Base-by-base conservation (phyloP, 1,284 basidiomycete genomes). In the Paramarasmius palmivorus region DNA sequence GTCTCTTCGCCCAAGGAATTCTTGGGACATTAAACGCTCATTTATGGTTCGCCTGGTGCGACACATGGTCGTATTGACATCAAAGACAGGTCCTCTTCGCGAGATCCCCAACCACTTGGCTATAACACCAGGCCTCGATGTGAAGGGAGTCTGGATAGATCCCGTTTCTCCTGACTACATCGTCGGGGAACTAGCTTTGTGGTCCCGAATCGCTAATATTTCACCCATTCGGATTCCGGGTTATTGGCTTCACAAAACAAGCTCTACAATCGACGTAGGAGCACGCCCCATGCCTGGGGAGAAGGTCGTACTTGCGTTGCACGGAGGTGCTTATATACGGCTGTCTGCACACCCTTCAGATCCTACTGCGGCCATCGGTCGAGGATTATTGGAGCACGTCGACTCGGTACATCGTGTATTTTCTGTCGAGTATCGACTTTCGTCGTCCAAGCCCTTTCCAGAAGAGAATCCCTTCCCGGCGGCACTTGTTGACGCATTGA, bases 401-500 rank as follows among this genome's bases (percentile, higher is more conserved):
- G 63, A 69, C 23, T 61, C 69, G 12, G 68, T 81, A 38, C 69
- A 72, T 40, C 73, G 79, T 12, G 66, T 72, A 1, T 73, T 81
- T 53, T 72, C 76, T 5, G 51, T 77, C 29, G 80, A 81, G 58
- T 82, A 83, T 61, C 75, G 79, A 2, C 70, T 79, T 12, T 80
- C 76, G 42, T 69, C 72, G 3, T 59, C 61, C 7, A 63, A 65
- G 36, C 75, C 75, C 14, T 68, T 63, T 58, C 50, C 57, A n/a
- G 58, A 60, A 10, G 68, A 65, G 2, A 64, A 73, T 53, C 74
- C 84, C 0, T 87, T 87, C 73, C 86, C 87, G 0, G 68, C 84
- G 0, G 83, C 84, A 15, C 71, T 88, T 1, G 63, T 88, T 4
- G 86, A 88, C 58, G 81, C 80, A 0, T 70, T 88, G 14, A 76